Base-by-base conservation (phyloP, 176 grass and related monocot species). In the Alopecurus myosuroides region DNA sequence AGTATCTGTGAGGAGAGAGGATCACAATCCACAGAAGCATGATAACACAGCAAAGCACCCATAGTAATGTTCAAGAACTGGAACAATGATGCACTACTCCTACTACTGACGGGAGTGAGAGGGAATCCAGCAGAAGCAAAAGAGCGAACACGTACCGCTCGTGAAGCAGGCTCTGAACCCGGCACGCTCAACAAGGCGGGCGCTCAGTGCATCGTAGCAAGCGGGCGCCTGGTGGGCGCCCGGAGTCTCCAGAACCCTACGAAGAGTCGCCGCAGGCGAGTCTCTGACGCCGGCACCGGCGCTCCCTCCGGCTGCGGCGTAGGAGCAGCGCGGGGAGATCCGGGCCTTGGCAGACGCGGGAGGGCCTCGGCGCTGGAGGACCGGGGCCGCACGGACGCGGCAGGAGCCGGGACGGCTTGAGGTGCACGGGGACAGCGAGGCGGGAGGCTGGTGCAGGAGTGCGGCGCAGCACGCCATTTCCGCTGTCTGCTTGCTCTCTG, bases 171-270 rank as follows among this genome's bases (percentile, higher is more conserved):
- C 84, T 60, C 11, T 23, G 86, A 98, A 98, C n/a, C 97, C 93
- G 2, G 93, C 96, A 53, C 74, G 81, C 73, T 92, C 74, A 29
- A 98, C 85, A 28, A 95, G 93, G 69, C 85, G 92, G 9, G 89
- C 97, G 45, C 96, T 95, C 29, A 98, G 89, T 35, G 93, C 96
- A 48, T 98, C 96, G 68, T 95, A 98, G 89, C 96, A 98, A 35
- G 93, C 91, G 20, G 93, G 93, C 14, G 93, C 93, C 87, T 94
- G 96, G 77, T 95, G 91, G 25, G 88, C 78, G 0, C 93, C 93
- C 3, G 89, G 77, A 3, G 81, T 81, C 74, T 86, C 88, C 37
- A 95, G 86, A 4, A 98, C 35, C 70, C 81, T 53, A 49, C 93
- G 81, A 29, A 98, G 96, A 45, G 36, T 70, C 62, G 86, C 72